These are phyloP conservation scores for Claviceps sorghi DNA, from an alignment of 2,329 filamentous ascomycete genomes.

Conservation along the genomic window DNA sequence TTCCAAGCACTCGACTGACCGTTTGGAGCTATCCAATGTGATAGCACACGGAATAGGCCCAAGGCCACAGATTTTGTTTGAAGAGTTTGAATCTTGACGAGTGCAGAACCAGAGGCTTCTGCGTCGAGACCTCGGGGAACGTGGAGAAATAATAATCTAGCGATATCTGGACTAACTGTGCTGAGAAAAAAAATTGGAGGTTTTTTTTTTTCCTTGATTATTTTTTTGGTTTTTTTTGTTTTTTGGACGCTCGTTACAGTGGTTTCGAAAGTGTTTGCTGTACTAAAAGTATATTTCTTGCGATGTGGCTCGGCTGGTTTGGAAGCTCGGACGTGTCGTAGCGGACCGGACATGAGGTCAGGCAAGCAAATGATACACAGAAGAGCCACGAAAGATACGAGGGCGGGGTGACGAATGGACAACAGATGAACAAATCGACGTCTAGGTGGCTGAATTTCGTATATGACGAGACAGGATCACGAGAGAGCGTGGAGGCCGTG, in stretches of 20 bases:
- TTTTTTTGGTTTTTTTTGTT: background rate
- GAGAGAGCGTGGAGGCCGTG: background rate
- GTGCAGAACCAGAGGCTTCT: background rate
- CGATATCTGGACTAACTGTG: constrained; percentile 2
- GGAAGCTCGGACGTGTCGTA: background rate
- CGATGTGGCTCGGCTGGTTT: background rate
- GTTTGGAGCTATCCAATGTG: background rate
- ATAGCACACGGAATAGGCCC: background rate
- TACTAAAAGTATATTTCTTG: background rate
- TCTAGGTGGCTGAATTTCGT: background rate
- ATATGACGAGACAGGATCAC: constrained; percentile 3
- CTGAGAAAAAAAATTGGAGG: background rate
- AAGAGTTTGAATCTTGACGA: background rate
- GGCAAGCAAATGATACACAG: background rate
- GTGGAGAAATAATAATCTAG: background rate
- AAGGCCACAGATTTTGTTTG: background rate
- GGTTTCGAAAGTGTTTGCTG: background rate
- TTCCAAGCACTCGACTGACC: background rate
- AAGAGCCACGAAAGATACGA: background rate
- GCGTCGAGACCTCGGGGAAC: background rate
- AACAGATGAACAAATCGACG: background rate
- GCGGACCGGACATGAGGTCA: background rate
- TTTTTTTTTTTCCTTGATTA: background rate
- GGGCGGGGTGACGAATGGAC: background rate
- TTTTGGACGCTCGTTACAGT: background rate